Percentiles rank a stretch among this genome's conserved stretches.
Conservation (phyloP, 2,329 filamentous ascomycete genomes). For the Fusarium devonianum region DNA sequence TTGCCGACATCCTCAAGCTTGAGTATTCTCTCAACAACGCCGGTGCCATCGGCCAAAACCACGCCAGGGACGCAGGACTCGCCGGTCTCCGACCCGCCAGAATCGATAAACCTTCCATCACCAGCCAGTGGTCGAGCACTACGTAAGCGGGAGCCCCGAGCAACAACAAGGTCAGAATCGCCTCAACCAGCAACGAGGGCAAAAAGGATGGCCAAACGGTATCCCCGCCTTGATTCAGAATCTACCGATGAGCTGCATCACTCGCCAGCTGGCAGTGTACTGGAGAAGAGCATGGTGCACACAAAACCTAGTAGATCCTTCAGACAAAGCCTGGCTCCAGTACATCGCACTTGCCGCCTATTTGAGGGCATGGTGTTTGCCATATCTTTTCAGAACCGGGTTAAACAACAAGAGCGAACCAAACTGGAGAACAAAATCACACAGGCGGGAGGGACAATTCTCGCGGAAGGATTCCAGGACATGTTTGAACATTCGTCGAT, state of each 20-base stretch:
- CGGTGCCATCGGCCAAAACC: slow-evolving; percentile 47
- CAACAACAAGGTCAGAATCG: slow-evolving; percentile 38
- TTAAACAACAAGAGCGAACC: slow-evolving; percentile 51
- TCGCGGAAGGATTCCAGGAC: slow-evolving; percentile 80
- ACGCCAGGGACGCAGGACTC: slow-evolving; percentile 49
- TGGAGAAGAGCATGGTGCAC: slow-evolving; percentile 49
- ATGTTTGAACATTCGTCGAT: slow-evolving; percentile 67
- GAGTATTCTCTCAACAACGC: slow-evolving; percentile 51
- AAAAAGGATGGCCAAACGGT: slow-evolving; percentile 34
- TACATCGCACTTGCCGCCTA: slow-evolving; percentile 48
- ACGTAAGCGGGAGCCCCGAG: slow-evolving; percentile 26
- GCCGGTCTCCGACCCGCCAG: slow-evolving; percentile 28
- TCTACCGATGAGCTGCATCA: slow-evolving; percentile 59
- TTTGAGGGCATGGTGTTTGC: slow-evolving; percentile 90
- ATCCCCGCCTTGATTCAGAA: slow-evolving; percentile 47
- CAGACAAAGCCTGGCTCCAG: slow-evolving; percentile 40
- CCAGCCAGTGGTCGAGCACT: slow-evolving; percentile 30
- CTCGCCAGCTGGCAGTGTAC: slow-evolving; percentile 48
- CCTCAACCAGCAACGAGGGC: slow-evolving; percentile 38
- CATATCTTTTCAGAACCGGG: slow-evolving; percentile 70
- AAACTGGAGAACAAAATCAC: slow-evolving; percentile 68
- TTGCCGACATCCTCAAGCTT: slow-evolving; percentile 48
- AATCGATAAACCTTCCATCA: slow-evolving; percentile 37
- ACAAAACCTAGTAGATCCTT: slow-evolving; percentile 40
- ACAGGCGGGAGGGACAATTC: slow-evolving; percentile 73